phyloP scores from a whole-genome alignment of 352 stramenopile genomes.

The Thalassiosira tumida region DNA sequence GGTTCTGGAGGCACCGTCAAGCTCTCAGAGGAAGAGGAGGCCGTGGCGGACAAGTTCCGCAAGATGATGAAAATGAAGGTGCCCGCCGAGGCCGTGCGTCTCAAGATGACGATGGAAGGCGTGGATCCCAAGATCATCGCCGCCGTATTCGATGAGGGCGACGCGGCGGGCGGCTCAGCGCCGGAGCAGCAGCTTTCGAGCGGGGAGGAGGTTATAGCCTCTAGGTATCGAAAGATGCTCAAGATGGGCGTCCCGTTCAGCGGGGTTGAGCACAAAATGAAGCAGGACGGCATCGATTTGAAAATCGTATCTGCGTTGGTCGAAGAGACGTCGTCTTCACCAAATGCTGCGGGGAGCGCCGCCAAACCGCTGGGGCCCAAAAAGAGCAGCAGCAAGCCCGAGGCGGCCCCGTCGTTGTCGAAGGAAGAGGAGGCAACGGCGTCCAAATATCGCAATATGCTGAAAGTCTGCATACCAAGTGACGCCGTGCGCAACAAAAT shows the following conservation, averaged over 20 bases:
- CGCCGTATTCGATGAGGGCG: constrained; percentile 68
- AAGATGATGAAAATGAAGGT: constrained; percentile 87
- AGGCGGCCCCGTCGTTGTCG: constrained; percentile 57
- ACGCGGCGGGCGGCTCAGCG: no score
- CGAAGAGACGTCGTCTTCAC: constrained; percentile 24
- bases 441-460: constrained; percentile 84
- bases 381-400: constrained; percentile 45
- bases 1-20: no score
- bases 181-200: no score
- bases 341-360: background rate
- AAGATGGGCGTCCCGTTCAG: constrained; percentile 87
- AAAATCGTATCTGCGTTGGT: constrained; percentile 83
- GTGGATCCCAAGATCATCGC: constrained; percentile 65
- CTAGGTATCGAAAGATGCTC: constrained; percentile 85
- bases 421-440: constrained; percentile 78
- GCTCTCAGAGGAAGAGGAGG: constrained; percentile 82
- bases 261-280: constrained; percentile 90
- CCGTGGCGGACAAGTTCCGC: constrained; percentile 86
- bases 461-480: constrained; percentile 86
- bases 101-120: constrained; percentile 82
- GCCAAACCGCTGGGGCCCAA: background rate
- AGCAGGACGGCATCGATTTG: constrained; percentile 82
- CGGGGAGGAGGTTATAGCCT: constrained; percentile 65
- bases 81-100: constrained; percentile 76
- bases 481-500: constrained; percentile 86